Evolutionary conservation across 257 asterid genomes (phyloP), one percentile per base, ranked within the genome.

Genomic region (Solanum chmielewskii): DNA sequence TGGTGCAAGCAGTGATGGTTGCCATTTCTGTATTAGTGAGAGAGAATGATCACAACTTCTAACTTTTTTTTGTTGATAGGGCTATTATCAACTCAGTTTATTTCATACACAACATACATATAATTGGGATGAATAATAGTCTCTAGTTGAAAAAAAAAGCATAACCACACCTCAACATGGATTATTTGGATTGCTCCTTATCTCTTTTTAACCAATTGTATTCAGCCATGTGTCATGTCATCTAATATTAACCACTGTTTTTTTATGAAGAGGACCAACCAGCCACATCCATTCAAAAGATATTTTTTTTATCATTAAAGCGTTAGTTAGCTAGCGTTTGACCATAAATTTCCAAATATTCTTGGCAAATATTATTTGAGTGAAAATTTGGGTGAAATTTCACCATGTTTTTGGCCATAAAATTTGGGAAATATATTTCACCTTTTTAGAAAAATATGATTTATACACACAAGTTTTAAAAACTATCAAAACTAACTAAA

Each of bases 1-100:
- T 71, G 80, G 94, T 86, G 94, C 91, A 90, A 69, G 98, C 94
- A 11, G 94, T 90, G 94, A 94, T 87, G 88, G 98, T 89, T 18
- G 77, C 77, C 77, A 70, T 70, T 70, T 70, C 44, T 70, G 25
- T 70, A 70, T 70, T 31, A 70, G n/a, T 69, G 6, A 31, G 77
- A 29, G 14, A 70, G 77, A 31, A 15, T 70, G 77, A 70, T 70
- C 77, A 70, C 12, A 70, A 31, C 42, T 70, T 20, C 42, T 35
- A 31, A 70, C 76, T 37, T 31, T 5, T 29, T 10, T 66, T 64
- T 68, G n/a, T 69, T 70, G 77, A 31, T 70, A 29, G 62, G 62
- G 62, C 62, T 52, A 52, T 52, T 52, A 52, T 56, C 62, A 56
- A 56, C 62, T 56, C n/a, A 56, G 62, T 56, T 56, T 56, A 56